Evolutionary conservation across 106 monocot genomes (phyloP).

Genomic region (Dactylorhiza incarnata): DNA sequence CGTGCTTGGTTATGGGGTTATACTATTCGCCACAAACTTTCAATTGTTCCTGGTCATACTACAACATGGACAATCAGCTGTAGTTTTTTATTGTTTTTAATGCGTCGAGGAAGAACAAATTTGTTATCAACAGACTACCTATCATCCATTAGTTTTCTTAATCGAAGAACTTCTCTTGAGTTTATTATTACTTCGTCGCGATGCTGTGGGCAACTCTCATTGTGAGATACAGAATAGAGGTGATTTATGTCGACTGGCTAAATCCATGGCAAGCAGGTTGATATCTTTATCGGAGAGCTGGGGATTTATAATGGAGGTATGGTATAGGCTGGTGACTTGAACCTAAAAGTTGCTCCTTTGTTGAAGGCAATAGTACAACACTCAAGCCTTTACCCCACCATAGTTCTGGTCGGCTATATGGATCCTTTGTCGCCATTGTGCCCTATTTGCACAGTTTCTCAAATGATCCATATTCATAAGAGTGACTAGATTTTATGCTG

Average conservation of each 20-base stretch:
- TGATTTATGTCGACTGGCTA: neutral
- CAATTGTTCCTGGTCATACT: neutral
- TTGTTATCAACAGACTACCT: neutral
- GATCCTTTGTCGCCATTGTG: too few species aligned
- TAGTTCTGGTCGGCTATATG: too few species aligned
- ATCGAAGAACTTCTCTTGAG: neutral
- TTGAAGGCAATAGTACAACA: too few species aligned
- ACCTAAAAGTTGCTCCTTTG: too few species aligned
- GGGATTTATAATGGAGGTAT: too few species aligned
- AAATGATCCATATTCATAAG: too few species aligned
- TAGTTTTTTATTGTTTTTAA: neutral
- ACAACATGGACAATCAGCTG: neutral
- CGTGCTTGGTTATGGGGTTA: neutral
- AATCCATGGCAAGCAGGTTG: too few species aligned
- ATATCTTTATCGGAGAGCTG: too few species aligned
- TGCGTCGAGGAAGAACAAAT: neutral
- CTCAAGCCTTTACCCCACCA: too few species aligned
- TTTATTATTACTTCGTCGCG: neutral
- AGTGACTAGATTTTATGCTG: too few species aligned
- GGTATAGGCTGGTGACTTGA: too few species aligned
- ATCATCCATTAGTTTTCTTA: neutral
- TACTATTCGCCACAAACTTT: neutral
- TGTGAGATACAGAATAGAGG: neutral
- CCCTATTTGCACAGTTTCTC: too few species aligned
- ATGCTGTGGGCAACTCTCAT: neutral